Percentiles rank a stretch among this genome's conserved stretches.
These are phyloP conservation scores for Aspergillus sclerotiicarbonarius DNA, from an alignment of 495 filamentous ascomycete species.

Conservation along the genomic window DNA sequence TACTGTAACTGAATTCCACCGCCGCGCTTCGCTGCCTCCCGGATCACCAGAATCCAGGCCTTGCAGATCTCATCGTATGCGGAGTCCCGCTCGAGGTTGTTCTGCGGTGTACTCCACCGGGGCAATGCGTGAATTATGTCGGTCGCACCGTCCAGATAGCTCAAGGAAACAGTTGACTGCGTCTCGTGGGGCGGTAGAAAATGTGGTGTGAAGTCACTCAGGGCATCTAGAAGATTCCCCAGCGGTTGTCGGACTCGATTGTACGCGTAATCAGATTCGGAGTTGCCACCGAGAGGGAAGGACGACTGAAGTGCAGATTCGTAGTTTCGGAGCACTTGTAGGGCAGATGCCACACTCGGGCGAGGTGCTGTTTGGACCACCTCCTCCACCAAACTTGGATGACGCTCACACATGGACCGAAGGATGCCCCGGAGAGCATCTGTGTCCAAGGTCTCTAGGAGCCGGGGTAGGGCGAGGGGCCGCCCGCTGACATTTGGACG, in stretches of 20 bases:
- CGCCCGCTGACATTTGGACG: constrained; percentile 71
- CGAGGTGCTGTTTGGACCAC: constrained; percentile 81
- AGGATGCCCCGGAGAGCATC: constrained; percentile 79
- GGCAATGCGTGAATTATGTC: constrained; percentile 86
- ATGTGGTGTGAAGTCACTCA: constrained; percentile 91
- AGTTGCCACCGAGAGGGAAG: constrained; percentile 80
- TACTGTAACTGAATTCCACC: constrained; percentile 90
- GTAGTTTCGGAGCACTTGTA: constrained; percentile 78
- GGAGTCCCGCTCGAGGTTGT: constrained; percentile 88
- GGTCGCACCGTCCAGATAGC: constrained; percentile 84
- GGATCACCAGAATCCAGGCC: constrained; percentile 90
- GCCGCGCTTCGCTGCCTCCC: constrained; percentile 85
- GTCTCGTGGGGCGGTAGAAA: constrained; percentile 89
- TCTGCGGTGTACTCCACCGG: constrained; percentile 77
- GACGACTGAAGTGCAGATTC: constrained; percentile 73
- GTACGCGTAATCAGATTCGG: constrained; percentile 88
- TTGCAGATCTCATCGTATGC: constrained; percentile 94
- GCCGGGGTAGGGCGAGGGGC: constrained; percentile 74
- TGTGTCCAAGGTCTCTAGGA: constrained; percentile 86
- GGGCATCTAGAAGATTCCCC: constrained; percentile 76
- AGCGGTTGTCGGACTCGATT: constrained; percentile 86
- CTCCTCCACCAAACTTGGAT: constrained; percentile 72
- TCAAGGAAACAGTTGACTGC: constrained; percentile 73
- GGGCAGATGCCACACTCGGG: constrained; percentile 74
- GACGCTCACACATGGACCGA: constrained; percentile 82